Conservation (phyloP, 208 protist species). For the Lotmaria passim region DNA sequence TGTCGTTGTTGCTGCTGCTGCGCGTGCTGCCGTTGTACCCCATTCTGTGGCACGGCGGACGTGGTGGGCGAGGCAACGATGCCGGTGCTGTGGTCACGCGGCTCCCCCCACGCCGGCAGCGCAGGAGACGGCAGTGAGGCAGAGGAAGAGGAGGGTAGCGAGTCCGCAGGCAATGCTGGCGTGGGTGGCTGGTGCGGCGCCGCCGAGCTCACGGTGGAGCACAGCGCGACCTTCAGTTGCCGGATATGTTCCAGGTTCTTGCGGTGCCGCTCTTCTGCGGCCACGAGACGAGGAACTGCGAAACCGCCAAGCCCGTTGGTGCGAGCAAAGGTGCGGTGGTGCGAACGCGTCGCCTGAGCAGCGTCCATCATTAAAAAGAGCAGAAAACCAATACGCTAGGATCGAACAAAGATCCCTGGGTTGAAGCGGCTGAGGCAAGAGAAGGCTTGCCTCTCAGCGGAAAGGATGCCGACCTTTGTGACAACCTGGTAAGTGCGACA, state of each 20-base stretch:
- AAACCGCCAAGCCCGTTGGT: constrained; percentile 18
- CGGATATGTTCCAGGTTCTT: constrained; percentile 30
- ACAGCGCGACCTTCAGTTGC: constrained; percentile 26
- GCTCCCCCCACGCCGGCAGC: constrained; percentile 1
- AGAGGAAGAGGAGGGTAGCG: constrained; percentile 13
- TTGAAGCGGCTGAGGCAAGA: too few species aligned
- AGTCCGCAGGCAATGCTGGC: background rate
- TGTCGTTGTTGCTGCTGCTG: too few species aligned
- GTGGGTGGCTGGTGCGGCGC: background rate
- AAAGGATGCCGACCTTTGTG: too few species aligned
- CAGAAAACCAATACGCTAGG: background rate
- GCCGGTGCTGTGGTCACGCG: constrained; percentile 1
- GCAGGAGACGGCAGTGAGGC: constrained; percentile 8
- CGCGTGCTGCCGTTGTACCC: background rate
- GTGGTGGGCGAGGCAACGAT: constrained; percentile 2
- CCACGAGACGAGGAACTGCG: constrained; percentile 19
- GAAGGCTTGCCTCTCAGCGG: too few species aligned
- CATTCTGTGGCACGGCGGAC: background rate
- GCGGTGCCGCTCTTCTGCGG: constrained; percentile 23
- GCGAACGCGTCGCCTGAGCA: background rate
- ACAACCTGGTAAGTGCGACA: too few species aligned
- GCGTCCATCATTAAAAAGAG: background rate
- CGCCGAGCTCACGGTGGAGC: constrained; percentile 27
- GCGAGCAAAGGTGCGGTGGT: constrained; percentile 28
- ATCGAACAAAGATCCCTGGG: background rate